Evolutionary conservation across 1,139 yeast species (phyloP).

Genomic region (Hansenula sp.): DNA sequence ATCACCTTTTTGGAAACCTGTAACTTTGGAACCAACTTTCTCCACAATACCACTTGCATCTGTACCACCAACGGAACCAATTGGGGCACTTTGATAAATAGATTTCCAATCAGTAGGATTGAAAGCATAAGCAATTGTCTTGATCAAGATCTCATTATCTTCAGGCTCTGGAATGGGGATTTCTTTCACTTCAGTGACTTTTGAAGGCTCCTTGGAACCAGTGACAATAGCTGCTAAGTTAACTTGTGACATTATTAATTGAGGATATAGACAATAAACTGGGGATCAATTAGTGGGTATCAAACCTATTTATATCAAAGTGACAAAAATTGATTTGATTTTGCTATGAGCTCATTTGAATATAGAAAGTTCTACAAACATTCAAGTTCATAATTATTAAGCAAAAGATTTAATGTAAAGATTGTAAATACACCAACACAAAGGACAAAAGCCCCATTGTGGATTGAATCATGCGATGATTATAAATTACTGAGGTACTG

Average conservation of each 20-base stretch:
- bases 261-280: no score
- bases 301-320: no score
- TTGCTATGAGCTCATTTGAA: no score
- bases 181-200: background rate
- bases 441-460: no score
- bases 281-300: no score
- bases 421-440: no score
- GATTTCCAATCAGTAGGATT: conserved; percentile 82
- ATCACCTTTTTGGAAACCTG: conserved; percentile 48
- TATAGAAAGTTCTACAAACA: no score
- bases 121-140: conserved; percentile 54
- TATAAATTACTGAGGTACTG: no score
- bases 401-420: no score
- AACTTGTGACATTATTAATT: background rate
- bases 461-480: no score
- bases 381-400: no score
- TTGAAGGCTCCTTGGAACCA: background rate
- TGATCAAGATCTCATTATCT: conserved; percentile 44
- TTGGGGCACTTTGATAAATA: conserved; percentile 32
- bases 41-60: conserved; percentile 13
- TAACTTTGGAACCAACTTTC: conserved; percentile 54
- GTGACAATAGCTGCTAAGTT: conserved; percentile 1
- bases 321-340: no score
- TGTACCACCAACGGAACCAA: conserved; percentile 44
- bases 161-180: conserved; percentile 7